These are phyloP conservation scores for Fusarium drepaniforme DNA, from an alignment of 2,329 filamentous ascomycete species.

Conservation along the genomic window DNA sequence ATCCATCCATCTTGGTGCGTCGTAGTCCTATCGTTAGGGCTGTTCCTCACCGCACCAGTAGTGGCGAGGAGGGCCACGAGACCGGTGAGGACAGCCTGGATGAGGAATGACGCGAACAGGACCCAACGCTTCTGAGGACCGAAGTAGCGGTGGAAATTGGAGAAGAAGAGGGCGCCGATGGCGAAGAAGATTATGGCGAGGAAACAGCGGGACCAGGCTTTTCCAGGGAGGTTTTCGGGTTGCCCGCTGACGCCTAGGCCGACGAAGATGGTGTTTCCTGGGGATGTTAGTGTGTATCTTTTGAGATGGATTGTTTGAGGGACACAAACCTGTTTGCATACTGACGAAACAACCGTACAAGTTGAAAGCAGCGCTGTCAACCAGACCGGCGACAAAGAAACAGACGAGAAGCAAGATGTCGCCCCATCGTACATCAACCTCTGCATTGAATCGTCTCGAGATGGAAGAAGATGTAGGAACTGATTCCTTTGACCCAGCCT, in stretches of 20 bases:
- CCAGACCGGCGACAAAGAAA: constrained; percentile 43
- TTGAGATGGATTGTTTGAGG: not conserved
- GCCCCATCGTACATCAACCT: constrained; percentile 40
- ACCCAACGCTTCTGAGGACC: constrained; percentile 46
- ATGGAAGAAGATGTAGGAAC: not conserved
- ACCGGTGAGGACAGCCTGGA: constrained; percentile 39
- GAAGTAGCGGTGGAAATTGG: constrained; percentile 42
- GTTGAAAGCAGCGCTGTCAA: constrained; percentile 45
- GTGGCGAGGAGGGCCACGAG: constrained; percentile 43
- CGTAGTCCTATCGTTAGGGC: constrained; percentile 27
- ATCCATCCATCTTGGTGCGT: constrained; percentile 35
- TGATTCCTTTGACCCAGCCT: constrained; percentile 26
- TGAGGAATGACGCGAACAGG: constrained; percentile 35
- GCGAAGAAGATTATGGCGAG: constrained; percentile 43
- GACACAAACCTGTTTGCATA: constrained; percentile 43
- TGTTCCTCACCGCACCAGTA: constrained; percentile 37
- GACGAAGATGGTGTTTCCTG: constrained; percentile 46
- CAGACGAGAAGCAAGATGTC: constrained; percentile 40
- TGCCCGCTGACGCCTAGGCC: constrained; percentile 43
- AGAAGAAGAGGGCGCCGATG: constrained; percentile 43
- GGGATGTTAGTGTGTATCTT: not conserved
- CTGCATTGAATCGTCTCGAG: constrained; percentile 30
- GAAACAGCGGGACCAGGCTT: constrained; percentile 45
- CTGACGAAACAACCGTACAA: constrained; percentile 47
- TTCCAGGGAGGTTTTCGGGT: constrained; percentile 40